Evolutionary conservation across 768 basidiomycete genomes (phyloP).

Genomic region (Galerina marginata): DNA sequence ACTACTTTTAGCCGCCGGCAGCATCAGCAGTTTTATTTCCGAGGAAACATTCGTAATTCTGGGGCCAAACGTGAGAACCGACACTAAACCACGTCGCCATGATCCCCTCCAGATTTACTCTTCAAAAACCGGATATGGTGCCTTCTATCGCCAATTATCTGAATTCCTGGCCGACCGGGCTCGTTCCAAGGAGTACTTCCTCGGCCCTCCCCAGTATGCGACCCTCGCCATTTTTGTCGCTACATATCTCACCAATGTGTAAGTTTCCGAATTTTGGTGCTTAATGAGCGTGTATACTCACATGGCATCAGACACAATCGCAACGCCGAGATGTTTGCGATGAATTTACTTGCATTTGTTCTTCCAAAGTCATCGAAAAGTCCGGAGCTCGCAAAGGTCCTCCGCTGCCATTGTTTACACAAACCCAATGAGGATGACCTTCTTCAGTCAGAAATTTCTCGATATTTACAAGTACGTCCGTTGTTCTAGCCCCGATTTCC

Average conservation of each 20-base stretch:
- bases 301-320: background rate
- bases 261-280: background rate
- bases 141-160: slow-evolving; percentile 4
- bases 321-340: background rate
- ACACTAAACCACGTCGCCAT: slow-evolving; percentile 6
- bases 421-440: no score
- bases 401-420: background rate
- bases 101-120: slow-evolving; percentile 15
- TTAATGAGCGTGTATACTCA: no score
- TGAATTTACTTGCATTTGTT: background rate
- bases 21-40: slow-evolving; percentile 3
- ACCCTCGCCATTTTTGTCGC: slow-evolving; percentile 7
- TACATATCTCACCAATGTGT: slow-evolving; percentile 1
- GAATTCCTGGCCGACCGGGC: background rate
- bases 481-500: no score
- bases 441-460: no score
- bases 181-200: slow-evolving; percentile 1
- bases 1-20: slow-evolving; percentile 3
- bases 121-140: slow-evolving; percentile 4
- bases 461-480: no score
- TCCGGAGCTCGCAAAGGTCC: background rate
- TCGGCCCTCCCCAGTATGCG: slow-evolving; percentile 3
- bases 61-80: background rate
- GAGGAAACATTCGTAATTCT: slow-evolving; percentile 11
- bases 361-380: background rate